Percentiles rank a stretch among this genome's conserved stretches.
phyloP scores from a whole-genome alignment of 352 stramenopile genomes.

The Phytophthora vignae region DNA sequence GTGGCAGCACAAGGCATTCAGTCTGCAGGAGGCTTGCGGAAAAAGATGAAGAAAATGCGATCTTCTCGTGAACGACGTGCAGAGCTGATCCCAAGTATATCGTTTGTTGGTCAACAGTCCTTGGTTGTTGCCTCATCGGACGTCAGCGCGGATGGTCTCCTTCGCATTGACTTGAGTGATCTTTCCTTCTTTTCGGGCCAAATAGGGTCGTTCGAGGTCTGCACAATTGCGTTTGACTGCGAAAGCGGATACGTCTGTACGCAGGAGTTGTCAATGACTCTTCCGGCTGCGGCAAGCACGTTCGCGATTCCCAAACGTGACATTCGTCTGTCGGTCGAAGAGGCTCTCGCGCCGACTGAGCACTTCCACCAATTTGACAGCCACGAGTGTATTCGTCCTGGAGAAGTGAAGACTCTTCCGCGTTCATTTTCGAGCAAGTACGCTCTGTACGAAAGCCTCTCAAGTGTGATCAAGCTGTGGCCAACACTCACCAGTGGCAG shows the following conservation, averaged over 20 bases:
- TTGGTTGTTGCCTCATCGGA: slow-evolving; percentile 25
- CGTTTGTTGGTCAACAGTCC: slow-evolving; percentile 38
- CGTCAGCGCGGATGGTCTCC: slow-evolving; percentile 25
- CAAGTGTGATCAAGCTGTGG: slow-evolving; percentile 47
- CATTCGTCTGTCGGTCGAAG: slow-evolving; percentile 37
- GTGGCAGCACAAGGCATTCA: slow-evolving; percentile 11
- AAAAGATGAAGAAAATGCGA: not conserved
- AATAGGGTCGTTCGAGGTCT: slow-evolving; percentile 44
- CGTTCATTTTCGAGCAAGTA: slow-evolving; percentile 44
- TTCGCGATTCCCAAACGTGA: slow-evolving; percentile 33
- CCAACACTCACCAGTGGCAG: slow-evolving; percentile 23
- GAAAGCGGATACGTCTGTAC: slow-evolving; percentile 30
- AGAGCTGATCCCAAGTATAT: slow-evolving; percentile 34
- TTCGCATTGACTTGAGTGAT: slow-evolving; percentile 29
- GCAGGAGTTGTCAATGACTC: slow-evolving; percentile 31
- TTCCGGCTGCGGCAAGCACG: slow-evolving; percentile 9
- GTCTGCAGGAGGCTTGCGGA: slow-evolving; percentile 5
- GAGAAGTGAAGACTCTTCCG: slow-evolving; percentile 32
- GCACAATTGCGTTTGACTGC: slow-evolving; percentile 40
- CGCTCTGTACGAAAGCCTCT: slow-evolving; percentile 49
- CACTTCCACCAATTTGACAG: slow-evolving; percentile 56
- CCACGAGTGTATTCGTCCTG: slow-evolving; percentile 40
- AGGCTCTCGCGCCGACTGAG: slow-evolving; percentile 24
- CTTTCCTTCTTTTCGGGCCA: slow-evolving; percentile 24
- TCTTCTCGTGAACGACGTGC: not conserved